Evolutionary conservation across 129 eudicot genomes (phyloP).

Genomic region (Mikania micrantha): DNA sequence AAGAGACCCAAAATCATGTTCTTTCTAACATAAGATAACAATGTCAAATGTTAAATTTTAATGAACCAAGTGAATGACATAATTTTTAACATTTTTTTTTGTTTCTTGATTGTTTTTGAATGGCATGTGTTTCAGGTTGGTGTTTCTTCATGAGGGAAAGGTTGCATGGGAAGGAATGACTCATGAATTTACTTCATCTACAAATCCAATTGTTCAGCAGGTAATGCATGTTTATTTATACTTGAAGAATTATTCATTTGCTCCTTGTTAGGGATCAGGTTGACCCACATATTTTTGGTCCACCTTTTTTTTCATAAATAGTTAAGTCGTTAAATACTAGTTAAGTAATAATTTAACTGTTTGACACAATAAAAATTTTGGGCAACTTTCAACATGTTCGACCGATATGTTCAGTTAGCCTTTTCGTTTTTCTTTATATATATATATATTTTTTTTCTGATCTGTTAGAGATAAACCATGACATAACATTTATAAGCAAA

Average conservation of each 20-base stretch:
- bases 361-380: neutral
- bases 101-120: neutral
- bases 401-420: neutral
- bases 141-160: constrained; percentile 88
- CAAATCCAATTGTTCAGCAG: constrained; percentile 90
- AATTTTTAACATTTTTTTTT: neutral
- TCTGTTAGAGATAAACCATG: neutral
- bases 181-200: constrained; percentile 75
- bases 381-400: neutral
- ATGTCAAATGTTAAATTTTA: neutral
- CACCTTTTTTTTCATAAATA: neutral
- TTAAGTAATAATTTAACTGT: neutral
- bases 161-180: constrained; percentile 97
- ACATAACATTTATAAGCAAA: neutral
- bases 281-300: neutral
- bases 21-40: neutral
- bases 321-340: neutral
- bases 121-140: constrained; percentile 40
- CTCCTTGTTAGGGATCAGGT: neutral
- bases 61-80: neutral
- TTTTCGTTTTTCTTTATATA: neutral
- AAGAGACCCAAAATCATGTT: neutral
- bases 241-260: neutral
- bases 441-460: neutral
- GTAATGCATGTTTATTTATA: constrained; percentile 18